phyloP scores from a whole-genome alignment of 352 stramenopile species.

The Phytophthora citrophthora region DNA sequence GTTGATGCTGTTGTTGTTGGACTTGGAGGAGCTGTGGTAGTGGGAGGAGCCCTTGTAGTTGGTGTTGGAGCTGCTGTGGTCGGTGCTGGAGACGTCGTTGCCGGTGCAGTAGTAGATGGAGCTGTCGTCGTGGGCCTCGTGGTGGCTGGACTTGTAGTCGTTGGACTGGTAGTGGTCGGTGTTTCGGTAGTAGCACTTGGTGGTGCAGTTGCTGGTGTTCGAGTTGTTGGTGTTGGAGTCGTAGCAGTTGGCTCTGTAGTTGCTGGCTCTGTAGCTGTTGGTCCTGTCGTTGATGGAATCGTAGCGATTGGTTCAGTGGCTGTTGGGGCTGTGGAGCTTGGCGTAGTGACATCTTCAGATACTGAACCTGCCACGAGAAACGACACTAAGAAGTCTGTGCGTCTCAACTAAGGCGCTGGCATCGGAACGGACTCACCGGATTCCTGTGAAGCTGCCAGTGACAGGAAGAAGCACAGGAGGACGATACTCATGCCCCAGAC shows the following conservation, averaged over 20 bases:
- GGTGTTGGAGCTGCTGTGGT: conserved; percentile 1
- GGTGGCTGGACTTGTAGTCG: conserved; percentile 1
- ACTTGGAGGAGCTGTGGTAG: conserved; percentile 1
- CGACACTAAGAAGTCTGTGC: not conserved
- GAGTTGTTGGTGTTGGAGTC: not conserved
- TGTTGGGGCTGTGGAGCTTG: not conserved
- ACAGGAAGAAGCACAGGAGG: conserved; percentile 1
- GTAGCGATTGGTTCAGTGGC: not conserved
- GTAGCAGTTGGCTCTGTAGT: not conserved
- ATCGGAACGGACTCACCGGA: not conserved
- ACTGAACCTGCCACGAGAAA: not conserved
- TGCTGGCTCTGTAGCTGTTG: not conserved
- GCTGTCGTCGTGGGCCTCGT: conserved; percentile 2
- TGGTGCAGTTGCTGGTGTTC: not conserved
- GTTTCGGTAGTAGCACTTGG: not conserved
- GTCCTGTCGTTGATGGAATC: not conserved
- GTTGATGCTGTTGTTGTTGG: conserved; percentile 1
- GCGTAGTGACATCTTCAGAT: not conserved
- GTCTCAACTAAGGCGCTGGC: not conserved
- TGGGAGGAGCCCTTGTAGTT: not conserved
- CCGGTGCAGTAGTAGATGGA: conserved; percentile 7
- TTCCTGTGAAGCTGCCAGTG: conserved; percentile 6
- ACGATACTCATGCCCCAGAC: not conserved
- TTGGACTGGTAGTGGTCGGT: not conserved
- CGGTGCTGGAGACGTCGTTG: conserved; percentile 11